Evolutionary conservation across 805 yeast species (phyloP).

Genomic region (Suhomyces prunicola): DNA sequence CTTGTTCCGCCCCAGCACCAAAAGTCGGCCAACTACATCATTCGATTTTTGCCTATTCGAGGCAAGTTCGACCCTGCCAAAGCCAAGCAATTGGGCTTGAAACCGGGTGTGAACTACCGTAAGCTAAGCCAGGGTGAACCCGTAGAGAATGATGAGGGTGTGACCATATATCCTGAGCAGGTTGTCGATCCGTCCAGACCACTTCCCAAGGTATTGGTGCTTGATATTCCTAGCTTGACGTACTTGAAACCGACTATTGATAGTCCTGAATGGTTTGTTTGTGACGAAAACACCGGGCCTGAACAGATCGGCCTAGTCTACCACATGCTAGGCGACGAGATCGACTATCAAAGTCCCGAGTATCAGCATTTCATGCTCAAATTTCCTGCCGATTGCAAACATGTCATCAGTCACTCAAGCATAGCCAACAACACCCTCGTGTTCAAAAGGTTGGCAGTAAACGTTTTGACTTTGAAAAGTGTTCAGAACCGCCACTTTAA

Average conservation of each 20-base stretch:
- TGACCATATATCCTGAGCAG: conserved; percentile 58
- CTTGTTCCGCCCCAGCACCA: conserved; percentile 29
- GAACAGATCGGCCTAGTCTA: conserved; percentile 56
- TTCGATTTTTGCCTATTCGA: conserved; percentile 62
- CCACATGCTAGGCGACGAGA: conserved; percentile 68
- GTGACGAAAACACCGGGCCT: conserved; percentile 25
- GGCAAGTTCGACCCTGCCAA: conserved; percentile 70
- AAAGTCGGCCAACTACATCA: conserved; percentile 61
- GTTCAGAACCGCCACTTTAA: conserved; percentile 46
- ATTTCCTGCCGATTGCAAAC: conserved; percentile 53
- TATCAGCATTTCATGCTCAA: conserved; percentile 50
- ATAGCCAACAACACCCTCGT: conserved; percentile 61
- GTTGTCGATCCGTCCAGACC: conserved; percentile 63
- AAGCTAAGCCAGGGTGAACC: conserved; percentile 57
- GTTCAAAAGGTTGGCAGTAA: conserved; percentile 52
- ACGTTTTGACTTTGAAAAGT: conserved; percentile 55
- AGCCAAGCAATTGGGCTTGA: conserved; percentile 69
- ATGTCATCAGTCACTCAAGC: conserved; percentile 69
- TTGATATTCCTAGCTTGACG: conserved; percentile 64
- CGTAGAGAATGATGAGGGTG: conserved; percentile 59
- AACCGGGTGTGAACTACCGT: conserved; percentile 58
- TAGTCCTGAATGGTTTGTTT: conserved; percentile 29
- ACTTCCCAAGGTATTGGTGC: conserved; percentile 58
- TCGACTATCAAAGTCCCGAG: conserved; percentile 42
- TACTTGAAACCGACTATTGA: conserved; percentile 37